Evolutionary conservation across 2,329 filamentous ascomycete species (phyloP).

Genomic region (Pseudopyrenochaeta lycopersici): DNA sequence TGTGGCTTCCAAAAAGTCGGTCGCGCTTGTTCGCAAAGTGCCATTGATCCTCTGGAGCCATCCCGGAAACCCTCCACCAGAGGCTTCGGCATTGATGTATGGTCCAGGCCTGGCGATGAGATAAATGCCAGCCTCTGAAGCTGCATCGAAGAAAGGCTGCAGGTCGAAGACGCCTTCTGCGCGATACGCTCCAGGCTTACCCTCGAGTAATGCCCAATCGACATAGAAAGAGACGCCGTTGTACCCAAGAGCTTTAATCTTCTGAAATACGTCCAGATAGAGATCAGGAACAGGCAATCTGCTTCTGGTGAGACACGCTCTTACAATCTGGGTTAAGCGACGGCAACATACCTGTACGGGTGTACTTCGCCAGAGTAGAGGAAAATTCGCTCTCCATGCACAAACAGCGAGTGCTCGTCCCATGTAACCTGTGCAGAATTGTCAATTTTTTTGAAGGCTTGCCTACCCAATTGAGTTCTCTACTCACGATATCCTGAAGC

Average conservation of each 20-base stretch:
- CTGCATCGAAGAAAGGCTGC: slow-evolving; percentile 79
- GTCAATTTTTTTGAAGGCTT: not conserved
- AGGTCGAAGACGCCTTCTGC: slow-evolving; percentile 77
- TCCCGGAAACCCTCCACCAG: slow-evolving; percentile 81
- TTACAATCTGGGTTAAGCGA: not conserved
- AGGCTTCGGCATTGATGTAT: slow-evolving; percentile 81
- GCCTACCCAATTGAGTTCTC: not conserved
- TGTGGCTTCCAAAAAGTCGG: slow-evolving; percentile 71
- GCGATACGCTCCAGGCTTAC: slow-evolving; percentile 73
- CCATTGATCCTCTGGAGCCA: slow-evolving; percentile 78
- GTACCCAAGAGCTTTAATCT: slow-evolving; percentile 82
- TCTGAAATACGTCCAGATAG: slow-evolving; percentile 80
- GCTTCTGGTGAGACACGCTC: slow-evolving; percentile 8
- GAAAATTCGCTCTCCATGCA: slow-evolving; percentile 74
- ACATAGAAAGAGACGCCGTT: slow-evolving; percentile 82
- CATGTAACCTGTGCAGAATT: slow-evolving; percentile 65
- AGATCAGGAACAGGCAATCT: slow-evolving; percentile 69
- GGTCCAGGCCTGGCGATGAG: slow-evolving; percentile 75
- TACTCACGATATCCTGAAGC: slow-evolving; percentile 65
- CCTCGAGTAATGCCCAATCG: slow-evolving; percentile 81
- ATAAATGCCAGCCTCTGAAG: slow-evolving; percentile 76
- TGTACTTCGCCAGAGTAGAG: slow-evolving; percentile 80
- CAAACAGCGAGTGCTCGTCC: slow-evolving; percentile 75
- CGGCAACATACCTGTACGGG: slow-evolving; percentile 63
- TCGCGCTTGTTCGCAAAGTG: slow-evolving; percentile 68